Evolutionary conservation across 2,329 filamentous ascomycete species (phyloP), one percentile per base, ranked within the genome.

Genomic region (Lachnellula arida): DNA sequence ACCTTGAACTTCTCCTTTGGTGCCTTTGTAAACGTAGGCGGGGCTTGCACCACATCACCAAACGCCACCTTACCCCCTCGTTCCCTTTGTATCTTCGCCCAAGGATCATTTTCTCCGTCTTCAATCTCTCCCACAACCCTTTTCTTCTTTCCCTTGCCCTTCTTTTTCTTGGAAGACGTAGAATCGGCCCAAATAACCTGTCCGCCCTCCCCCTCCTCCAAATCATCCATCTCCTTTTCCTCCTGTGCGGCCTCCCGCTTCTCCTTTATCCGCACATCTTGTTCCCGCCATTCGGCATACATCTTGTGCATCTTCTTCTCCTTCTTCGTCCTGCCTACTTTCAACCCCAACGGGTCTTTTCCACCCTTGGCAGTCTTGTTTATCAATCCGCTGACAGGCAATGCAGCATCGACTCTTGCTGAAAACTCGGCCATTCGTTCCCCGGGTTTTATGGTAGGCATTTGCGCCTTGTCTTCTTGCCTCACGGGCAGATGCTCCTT

Each of bases 381-480:
- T 54, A 83, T 77, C 8, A 97, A 77, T 0, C 86, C 86, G 7
- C 84, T 76, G 0, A 99, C 74, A 0, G 93, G 93, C 6, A 97
- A 77, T 0, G 89, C 85, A 49, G 89, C 88, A 68, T 97, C 87
- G 6, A 99, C 94, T 32, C 92, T 85, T 11, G 86, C 82, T 7
- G 85, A 77, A 69, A 95, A 99, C 51, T 95, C 88, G 4, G 87
- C 84, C 67, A 97, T 76, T 51, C 84, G 83, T 72, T 99, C 94
- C 51, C 91, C 90, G 0, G 92, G 91, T 15, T 84, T 81, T 60
- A 97, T 97, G 48, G 82, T 89, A 0, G 85, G 85, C 2, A 79
- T 32, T 32, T 9, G 9, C 9, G 9, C 28, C 8, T 32, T 11
- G 8, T 32, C 28, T 32, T 11, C 67, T 25, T 77, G 73, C 4